These are phyloP conservation scores for Rhodotorula paludigena DNA, from an alignment of 768 basidiomycete species.

Conservation along the genomic window DNA sequence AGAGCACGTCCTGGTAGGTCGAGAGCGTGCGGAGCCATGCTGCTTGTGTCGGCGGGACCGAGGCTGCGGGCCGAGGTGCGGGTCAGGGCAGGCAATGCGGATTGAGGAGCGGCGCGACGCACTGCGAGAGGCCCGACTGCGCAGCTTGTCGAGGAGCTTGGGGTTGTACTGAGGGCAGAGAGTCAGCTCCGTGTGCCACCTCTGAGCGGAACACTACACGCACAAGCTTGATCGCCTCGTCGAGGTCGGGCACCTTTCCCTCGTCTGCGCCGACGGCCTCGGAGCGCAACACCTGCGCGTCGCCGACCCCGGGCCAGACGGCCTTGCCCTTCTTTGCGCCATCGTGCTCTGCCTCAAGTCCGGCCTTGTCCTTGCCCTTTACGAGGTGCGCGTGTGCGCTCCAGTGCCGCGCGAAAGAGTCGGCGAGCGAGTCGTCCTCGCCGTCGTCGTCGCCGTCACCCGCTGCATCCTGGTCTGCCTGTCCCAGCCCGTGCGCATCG, in stretches of 20 bases:
- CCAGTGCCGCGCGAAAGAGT: constrained; percentile 17
- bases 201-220: background rate
- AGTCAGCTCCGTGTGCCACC: background rate
- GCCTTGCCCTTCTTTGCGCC: background rate
- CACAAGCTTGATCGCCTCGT: constrained; percentile 8
- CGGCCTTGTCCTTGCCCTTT: background rate
- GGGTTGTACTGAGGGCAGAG: constrained; percentile 28
- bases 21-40: constrained; percentile 28
- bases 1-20: constrained; percentile 69
- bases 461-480: background rate
- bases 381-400: constrained; percentile 7
- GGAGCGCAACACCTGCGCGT: background rate
- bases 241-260: background rate
- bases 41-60: background rate
- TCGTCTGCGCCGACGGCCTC: constrained; percentile 3
- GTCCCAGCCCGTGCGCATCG: background rate
- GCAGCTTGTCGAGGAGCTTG: constrained; percentile 35
- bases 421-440: background rate
- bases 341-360: constrained; percentile 1
- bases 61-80: too few relatives aligned
- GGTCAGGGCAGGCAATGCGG: background rate
- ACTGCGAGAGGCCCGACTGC: constrained; percentile 3
- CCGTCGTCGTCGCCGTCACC: constrained; percentile 2
- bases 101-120: background rate
- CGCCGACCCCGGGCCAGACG: constrained; percentile 1